phyloP scores from a whole-genome alignment of 2,329 filamentous ascomycete genomes.

The Microdochium bolleyi region DNA sequence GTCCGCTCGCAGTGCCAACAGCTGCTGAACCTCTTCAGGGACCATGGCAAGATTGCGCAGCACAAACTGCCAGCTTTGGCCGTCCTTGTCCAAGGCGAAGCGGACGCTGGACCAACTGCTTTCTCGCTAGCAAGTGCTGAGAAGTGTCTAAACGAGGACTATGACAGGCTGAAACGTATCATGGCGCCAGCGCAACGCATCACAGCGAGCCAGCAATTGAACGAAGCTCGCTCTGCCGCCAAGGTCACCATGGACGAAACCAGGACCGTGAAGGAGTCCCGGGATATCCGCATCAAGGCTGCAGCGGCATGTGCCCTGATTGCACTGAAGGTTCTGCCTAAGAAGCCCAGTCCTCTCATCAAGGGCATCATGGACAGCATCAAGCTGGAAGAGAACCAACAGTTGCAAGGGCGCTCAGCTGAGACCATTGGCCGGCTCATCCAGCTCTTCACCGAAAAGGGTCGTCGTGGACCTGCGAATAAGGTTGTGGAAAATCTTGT shows the following conservation, averaged over 20 bases:
- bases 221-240: conserved; percentile 67
- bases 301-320: conserved; percentile 83
- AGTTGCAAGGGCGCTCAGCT: conserved; percentile 81
- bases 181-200: conserved; percentile 83
- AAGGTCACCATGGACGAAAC: conserved; percentile 71
- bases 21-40: conserved; percentile 82
- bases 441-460: conserved; percentile 73
- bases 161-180: conserved; percentile 79
- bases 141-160: conserved; percentile 78
- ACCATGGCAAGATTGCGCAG: conserved; percentile 74
- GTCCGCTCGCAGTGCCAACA: conserved; percentile 88
- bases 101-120: conserved; percentile 83
- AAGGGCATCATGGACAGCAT: conserved; percentile 98
- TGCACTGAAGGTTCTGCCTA: conserved; percentile 78
- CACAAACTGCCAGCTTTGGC: conserved; percentile 72
- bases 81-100: conserved; percentile 88
- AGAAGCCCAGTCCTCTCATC: conserved; percentile 88
- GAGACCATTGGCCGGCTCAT: conserved; percentile 78
- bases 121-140: conserved; percentile 86
- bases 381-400: conserved; percentile 86
- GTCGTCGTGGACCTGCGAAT: conserved; percentile 78
- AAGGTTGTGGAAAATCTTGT: conserved; percentile 94
- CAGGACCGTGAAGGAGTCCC: conserved; percentile 66
- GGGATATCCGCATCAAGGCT: conserved; percentile 80
- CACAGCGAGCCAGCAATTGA: conserved; percentile 70